A percentile compares a stretch with the other conserved stretches of the same genome.
These are phyloP conservation scores for Pseudotsuga menziesii DNA, from an alignment of 75 land plant species.

Conservation along the genomic window DNA sequence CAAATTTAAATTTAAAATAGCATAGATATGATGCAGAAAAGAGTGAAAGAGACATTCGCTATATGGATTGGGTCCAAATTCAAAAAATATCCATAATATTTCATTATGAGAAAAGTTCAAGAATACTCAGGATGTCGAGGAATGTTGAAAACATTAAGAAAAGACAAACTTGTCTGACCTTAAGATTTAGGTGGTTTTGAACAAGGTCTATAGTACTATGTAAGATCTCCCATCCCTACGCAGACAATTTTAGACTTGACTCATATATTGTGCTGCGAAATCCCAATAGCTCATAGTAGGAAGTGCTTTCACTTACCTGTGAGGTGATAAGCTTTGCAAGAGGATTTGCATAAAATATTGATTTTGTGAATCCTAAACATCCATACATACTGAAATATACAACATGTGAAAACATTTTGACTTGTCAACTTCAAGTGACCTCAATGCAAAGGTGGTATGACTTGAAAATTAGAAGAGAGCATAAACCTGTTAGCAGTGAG, in stretches of 20 bases:
- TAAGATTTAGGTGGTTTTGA: slow-evolving; percentile 74
- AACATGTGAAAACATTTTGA: not conserved
- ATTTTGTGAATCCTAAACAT: slow-evolving; percentile 91
- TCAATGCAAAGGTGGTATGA: not conserved
- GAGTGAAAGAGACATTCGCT: not conserved
- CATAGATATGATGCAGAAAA: not conserved
- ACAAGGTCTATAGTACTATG: slow-evolving; percentile 99
- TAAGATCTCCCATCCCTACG: slow-evolving; percentile 91
- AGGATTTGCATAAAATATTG: slow-evolving; percentile 98
- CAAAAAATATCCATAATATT: not conserved
- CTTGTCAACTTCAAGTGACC: not conserved
- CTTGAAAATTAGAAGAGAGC: not conserved
- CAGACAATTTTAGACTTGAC: not conserved
- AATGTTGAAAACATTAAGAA: not conserved
- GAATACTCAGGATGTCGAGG: not conserved
- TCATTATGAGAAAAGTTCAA: not conserved
- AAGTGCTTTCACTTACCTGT: slow-evolving; percentile 49
- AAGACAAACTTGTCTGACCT: slow-evolving; percentile 43
- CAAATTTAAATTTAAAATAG: too few species aligned
- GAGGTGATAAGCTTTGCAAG: slow-evolving; percentile 95
- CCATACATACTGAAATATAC: slow-evolving; percentile 87
- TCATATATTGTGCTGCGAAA: not conserved
- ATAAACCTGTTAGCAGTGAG: slow-evolving; percentile 96
- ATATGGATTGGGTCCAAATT: not conserved
- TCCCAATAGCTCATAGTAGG: not conserved